Conservation (phyloP, 352 stramenopile species). For the Globisporangium uncinulatum region DNA sequence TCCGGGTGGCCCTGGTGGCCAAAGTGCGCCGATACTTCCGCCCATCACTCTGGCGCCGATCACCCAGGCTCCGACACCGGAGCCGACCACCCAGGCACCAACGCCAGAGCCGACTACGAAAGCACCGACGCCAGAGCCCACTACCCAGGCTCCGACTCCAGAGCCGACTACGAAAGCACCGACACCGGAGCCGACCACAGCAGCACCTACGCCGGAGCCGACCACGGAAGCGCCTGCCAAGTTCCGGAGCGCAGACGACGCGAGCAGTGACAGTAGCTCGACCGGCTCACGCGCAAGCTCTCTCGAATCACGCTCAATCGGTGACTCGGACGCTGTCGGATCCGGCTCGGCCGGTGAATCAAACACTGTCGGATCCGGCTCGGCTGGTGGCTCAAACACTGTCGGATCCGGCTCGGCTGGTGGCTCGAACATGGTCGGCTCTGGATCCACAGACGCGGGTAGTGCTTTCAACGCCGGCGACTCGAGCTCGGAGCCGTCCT, state of each 20-base stretch:
- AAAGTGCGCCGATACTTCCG: constrained; percentile 5
- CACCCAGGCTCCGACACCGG: constrained; percentile 15
- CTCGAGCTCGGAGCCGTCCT: constrained; percentile 2
- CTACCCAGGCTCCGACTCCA: constrained; percentile 6
- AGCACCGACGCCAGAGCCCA: constrained; percentile 6
- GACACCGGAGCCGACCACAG: constrained; percentile 6
- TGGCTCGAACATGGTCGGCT: not conserved
- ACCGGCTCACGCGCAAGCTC: constrained; percentile 1
- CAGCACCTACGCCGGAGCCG: constrained; percentile 4
- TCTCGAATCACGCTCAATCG: constrained; percentile 1
- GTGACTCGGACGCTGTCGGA: not conserved
- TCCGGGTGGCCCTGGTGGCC: constrained; percentile 27
- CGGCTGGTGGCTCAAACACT: not conserved
- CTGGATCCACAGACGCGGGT: not conserved
- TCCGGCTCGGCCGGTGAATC: not conserved
- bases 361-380: constrained; percentile 1
- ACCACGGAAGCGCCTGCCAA: constrained; percentile 2
- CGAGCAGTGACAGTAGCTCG: not conserved
- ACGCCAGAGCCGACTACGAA: constrained; percentile 6
- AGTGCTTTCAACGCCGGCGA: constrained; percentile 5
- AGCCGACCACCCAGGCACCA: constrained; percentile 5
- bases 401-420: not conserved
- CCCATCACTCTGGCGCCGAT: constrained; percentile 4
- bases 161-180: constrained; percentile 5
- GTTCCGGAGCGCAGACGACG: constrained; percentile 2